Evolutionary conservation across 352 stramenopile genomes (phyloP).

Genomic region (Phytophthora aleatoria): DNA sequence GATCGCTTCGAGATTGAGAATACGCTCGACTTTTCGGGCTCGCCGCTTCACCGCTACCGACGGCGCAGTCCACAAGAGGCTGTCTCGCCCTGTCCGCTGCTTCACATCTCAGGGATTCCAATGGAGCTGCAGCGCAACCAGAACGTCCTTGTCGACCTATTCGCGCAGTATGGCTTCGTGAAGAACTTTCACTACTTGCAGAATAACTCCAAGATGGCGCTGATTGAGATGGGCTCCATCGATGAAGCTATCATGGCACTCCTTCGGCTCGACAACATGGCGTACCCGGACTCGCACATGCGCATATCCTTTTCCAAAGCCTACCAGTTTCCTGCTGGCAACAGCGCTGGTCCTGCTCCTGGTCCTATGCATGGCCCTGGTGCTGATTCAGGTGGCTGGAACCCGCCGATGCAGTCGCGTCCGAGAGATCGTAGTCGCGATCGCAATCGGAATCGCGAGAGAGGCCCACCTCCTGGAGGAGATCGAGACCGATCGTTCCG

Average conservation of each 20-base stretch:
- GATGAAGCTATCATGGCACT: slow-evolving; percentile 82
- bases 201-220: slow-evolving; percentile 78
- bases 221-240: slow-evolving; percentile 76
- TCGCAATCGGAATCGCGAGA: slow-evolving; percentile 48
- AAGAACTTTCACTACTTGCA: slow-evolving; percentile 79
- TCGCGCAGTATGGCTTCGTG: slow-evolving; percentile 72
- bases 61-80: slow-evolving; percentile 66
- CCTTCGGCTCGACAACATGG: slow-evolving; percentile 69
- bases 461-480: slow-evolving; percentile 21
- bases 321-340: slow-evolving; percentile 40
- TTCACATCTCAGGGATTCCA: slow-evolving; percentile 81
- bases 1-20: slow-evolving; percentile 86
- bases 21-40: slow-evolving; percentile 76
- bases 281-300: slow-evolving; percentile 74
- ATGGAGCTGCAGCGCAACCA: slow-evolving; percentile 67
- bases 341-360: slow-evolving; percentile 18
- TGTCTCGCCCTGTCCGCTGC: slow-evolving; percentile 59
- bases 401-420: slow-evolving; percentile 27
- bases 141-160: slow-evolving; percentile 65
- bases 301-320: slow-evolving; percentile 84
- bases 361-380: slow-evolving; percentile 34
- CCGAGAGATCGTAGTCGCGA: slow-evolving; percentile 55
- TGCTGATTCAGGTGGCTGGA: slow-evolving; percentile 32
- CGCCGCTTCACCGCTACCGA: slow-evolving; percentile 79
- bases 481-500: slow-evolving; percentile 41